Evolutionary conservation across 1,284 basidiomycete species (phyloP).

Genomic region (Naganishia cerealis): DNA sequence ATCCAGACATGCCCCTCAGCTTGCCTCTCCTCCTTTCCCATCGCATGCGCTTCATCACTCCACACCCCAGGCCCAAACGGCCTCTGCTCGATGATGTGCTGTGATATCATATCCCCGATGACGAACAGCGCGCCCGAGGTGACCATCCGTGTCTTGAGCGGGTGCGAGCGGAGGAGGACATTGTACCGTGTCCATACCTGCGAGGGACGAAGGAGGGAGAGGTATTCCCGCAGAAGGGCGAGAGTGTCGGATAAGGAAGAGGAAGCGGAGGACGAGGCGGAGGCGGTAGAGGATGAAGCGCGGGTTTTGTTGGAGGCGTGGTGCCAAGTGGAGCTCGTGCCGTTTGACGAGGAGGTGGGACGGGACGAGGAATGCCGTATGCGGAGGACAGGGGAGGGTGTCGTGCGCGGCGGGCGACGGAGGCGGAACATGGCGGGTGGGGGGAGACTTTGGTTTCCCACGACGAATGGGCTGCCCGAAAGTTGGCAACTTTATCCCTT

Average conservation of each 20-base stretch:
- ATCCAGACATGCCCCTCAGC: constrained; percentile 58
- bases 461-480: no score
- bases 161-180: constrained; percentile 29
- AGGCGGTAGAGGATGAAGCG: constrained; percentile 13
- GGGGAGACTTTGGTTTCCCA: no score
- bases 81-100: constrained; percentile 71
- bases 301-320: background rate
- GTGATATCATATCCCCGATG: constrained; percentile 76
- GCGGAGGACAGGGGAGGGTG: background rate
- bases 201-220: background rate
- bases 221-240: background rate
- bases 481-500: no score
- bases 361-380: constrained; percentile 15
- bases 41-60: constrained; percentile 51
- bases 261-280: background rate
- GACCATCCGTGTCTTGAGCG: constrained; percentile 47
- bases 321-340: background rate
- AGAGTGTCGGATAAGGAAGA: background rate
- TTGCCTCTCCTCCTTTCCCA: constrained; percentile 23
- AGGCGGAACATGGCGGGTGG: background rate
- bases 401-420: background rate
- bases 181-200: constrained; percentile 16
- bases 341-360: background rate
- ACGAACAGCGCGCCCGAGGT: constrained; percentile 71
- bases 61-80: constrained; percentile 65